phyloP scores from a whole-genome alignment of 345 rosid species.

The Ricinus communis region DNA sequence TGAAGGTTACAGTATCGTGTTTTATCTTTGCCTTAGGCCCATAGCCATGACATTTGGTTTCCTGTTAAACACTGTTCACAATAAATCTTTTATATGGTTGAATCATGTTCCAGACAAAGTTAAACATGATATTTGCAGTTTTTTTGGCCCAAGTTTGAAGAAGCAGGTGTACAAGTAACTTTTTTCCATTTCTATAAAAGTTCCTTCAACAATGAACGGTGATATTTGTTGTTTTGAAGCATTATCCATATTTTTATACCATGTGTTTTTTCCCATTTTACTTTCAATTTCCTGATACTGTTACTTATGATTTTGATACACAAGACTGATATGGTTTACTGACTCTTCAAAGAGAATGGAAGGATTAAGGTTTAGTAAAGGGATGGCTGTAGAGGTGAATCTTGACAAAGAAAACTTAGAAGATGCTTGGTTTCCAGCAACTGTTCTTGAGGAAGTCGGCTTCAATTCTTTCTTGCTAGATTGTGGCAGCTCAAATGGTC shows the following conservation, averaged over 20 bases:
- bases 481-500: background rate
- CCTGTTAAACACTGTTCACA: too few species aligned
- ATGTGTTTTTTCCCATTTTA: background rate
- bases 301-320: too few species aligned
- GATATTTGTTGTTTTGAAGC: background rate
- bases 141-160: background rate
- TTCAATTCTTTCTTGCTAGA: slow-evolving; percentile 19
- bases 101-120: too few species aligned
- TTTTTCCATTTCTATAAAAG: too few species aligned
- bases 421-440: slow-evolving; percentile 10
- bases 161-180: background rate
- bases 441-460: slow-evolving; percentile 15
- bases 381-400: slow-evolving; percentile 17
- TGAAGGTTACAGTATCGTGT: too few species aligned
- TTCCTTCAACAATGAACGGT: background rate
- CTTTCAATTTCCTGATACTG: background rate
- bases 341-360: slow-evolving; percentile 13
- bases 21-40: too few species aligned
- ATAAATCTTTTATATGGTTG: too few species aligned
- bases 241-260: background rate
- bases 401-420: background rate
- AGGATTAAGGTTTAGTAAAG: slow-evolving; percentile 11
- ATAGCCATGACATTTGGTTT: too few species aligned
- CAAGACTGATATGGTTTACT: slow-evolving; percentile 8
- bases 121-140: too few species aligned